Conservation (phyloP, 345 rosid species). For the Garcia nutans region DNA sequence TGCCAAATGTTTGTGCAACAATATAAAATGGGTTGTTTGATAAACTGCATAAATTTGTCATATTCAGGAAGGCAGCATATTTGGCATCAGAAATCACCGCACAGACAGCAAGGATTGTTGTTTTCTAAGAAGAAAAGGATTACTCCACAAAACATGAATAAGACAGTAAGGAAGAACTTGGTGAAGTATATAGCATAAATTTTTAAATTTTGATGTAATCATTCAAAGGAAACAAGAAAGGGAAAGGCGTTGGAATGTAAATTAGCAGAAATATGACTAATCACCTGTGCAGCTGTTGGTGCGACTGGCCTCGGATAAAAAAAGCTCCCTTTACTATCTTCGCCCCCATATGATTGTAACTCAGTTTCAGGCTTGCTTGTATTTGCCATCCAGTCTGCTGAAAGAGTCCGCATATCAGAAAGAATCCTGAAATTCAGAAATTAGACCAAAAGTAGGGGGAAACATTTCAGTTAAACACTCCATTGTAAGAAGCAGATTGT, state of each 20-base stretch:
- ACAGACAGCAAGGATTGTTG: neutral
- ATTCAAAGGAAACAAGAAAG: neutral
- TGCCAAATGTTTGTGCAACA: neutral
- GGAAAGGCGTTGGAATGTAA: neutral
- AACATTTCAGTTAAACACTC: conserved; percentile 4
- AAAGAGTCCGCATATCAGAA: conserved; percentile 99
- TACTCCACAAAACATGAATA: neutral
- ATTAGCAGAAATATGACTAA: neutral
- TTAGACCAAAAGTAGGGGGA: conserved; percentile 7
- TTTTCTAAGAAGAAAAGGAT: neutral
- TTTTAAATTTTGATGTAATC: neutral
- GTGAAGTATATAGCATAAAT: neutral
- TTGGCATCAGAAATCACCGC: neutral
- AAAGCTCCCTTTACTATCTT: conserved; percentile 71
- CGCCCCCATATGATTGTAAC: conserved; percentile 72
- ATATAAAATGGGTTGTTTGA: conserved; percentile 1
- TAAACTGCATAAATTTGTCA: neutral
- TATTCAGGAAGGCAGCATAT: neutral
- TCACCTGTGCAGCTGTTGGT: conserved; percentile 95
- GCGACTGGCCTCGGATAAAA: conserved; percentile 97
- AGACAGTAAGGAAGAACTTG: neutral
- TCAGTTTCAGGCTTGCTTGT: conserved; percentile 79
- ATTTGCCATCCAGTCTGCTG: conserved; percentile 99
- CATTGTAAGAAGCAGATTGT: conserved; percentile 7
- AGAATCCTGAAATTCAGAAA: conserved; percentile 73